Conservation (phyloP, 2,329 filamentous ascomycete species). For the Lecanoromycetidae sp. region DNA sequence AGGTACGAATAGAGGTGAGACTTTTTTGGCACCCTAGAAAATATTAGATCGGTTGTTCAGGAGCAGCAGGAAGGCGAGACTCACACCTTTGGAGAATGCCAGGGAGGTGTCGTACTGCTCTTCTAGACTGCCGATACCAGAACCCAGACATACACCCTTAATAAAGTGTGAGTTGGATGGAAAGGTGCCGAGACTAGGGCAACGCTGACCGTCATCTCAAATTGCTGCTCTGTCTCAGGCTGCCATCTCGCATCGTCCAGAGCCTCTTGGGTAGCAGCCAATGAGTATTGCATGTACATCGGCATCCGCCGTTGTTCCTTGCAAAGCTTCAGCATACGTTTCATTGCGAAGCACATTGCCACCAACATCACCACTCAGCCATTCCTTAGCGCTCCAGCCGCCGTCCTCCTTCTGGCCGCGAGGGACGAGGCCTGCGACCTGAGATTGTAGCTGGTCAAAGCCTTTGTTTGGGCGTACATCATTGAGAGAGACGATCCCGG, state of each 20-base stretch:
- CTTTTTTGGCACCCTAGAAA: constrained; percentile 71
- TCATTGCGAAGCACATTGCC: constrained; percentile 27
- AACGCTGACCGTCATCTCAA: constrained; percentile 54
- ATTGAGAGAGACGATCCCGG: constrained; percentile 65
- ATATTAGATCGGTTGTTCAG: constrained; percentile 17
- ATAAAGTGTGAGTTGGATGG: background rate
- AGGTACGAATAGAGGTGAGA: constrained; percentile 87
- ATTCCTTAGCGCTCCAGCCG: constrained; percentile 33
- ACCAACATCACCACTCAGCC: constrained; percentile 32
- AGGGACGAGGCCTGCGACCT: constrained; percentile 74
- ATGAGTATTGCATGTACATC: constrained; percentile 80
- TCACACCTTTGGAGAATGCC: constrained; percentile 59
- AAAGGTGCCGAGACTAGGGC: background rate
- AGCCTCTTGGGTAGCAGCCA: constrained; percentile 77
- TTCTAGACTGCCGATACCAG: constrained; percentile 87
- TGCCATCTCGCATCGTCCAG: constrained; percentile 71
- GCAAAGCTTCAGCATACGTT: constrained; percentile 22
- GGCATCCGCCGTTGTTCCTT: constrained; percentile 72
- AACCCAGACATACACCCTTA: constrained; percentile 79
- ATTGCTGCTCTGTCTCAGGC: constrained; percentile 46
- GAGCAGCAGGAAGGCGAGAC: constrained; percentile 22
- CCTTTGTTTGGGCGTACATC: constrained; percentile 45
- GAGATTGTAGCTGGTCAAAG: constrained; percentile 68
- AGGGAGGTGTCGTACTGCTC: constrained; percentile 78
- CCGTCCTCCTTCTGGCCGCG: constrained; percentile 35